Conservation (phyloP, 208 protist species). For the Acanthamoeba royreba region DNA sequence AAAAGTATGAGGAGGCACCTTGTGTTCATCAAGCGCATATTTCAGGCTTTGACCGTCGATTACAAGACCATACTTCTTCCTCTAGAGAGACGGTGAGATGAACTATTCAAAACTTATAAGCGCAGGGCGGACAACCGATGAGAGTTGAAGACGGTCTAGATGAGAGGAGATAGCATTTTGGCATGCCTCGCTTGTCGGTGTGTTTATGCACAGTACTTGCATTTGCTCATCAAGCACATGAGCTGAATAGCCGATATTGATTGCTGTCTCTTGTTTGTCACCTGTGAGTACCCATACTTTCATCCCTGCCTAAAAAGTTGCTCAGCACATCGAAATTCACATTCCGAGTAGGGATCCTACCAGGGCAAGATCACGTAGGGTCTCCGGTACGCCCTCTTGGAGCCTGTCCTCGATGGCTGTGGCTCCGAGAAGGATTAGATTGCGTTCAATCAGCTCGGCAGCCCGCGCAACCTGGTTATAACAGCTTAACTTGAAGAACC, state of each 20-base stretch:
- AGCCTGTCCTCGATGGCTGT: slow-evolving; percentile 95
- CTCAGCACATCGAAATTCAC: background rate
- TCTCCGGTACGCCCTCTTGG: slow-evolving; percentile 92
- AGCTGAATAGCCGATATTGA: slow-evolving; percentile 63
- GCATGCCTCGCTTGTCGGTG: background rate
- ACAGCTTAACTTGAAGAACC: background rate
- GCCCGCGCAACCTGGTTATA: slow-evolving; percentile 1
- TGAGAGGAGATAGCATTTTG: background rate
- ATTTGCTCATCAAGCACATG: slow-evolving; percentile 1
- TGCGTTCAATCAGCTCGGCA: slow-evolving; percentile 79
- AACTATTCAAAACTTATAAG: background rate
- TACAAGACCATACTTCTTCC: background rate
- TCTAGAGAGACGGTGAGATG: background rate
- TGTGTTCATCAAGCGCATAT: slow-evolving; percentile 1
- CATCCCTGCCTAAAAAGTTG: slow-evolving; percentile 70
- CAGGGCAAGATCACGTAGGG: slow-evolving; percentile 79
- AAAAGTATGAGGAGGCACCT: too few relatives aligned
- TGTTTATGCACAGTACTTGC: slow-evolving; percentile 13
- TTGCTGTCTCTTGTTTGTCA: slow-evolving; percentile 90
- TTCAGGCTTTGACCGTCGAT: background rate
- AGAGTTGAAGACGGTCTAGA: background rate
- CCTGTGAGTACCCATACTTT: slow-evolving; percentile 96
- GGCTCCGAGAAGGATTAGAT: slow-evolving; percentile 82
- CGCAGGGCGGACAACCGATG: background rate
- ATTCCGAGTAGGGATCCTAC: background rate